Base-by-base conservation (phyloP, 768 basidiomycete species). In the Rossbeevera mucosa region DNA sequence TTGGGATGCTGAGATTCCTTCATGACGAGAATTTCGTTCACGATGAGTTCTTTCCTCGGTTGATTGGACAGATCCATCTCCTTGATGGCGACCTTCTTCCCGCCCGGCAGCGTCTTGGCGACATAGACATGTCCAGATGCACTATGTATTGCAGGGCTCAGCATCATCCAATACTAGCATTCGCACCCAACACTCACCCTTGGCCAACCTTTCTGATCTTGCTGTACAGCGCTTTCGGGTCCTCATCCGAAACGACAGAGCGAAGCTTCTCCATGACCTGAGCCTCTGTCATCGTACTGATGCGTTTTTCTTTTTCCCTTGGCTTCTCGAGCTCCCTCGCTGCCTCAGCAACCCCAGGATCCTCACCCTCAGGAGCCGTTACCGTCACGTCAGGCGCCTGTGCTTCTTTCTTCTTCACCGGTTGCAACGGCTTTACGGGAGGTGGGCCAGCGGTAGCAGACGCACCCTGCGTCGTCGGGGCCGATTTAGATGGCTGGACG, bases 191-290 rank as follows among this genome's bases (percentile, higher is more conserved):
- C 11, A 78, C 91, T 69, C 68, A 96, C 93, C 94, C 95, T 70
- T 99, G 95, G 29, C 95, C 95, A 55, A 99, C 92, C 75, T 98
- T 99, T 77, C 91, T 94, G 70, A 97, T 96, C 78, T 96, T 97
- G 62, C 87, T 89, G 71, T 97, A 99, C 18, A 95, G 66, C 59
- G 77, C 63, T 72, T 90, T 93, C 21, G 95, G 95, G 67, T 98
- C 95, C 20, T 91, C 86, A 40, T 80, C 74, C 40, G 79, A 83
- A 44, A 97, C 94, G 1, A 98, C 94, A 57, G 83, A 83, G 58
- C 92, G 77, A 59, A 99, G 75, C 73, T 95, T 96, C 67, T 94
- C 91, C 94, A 97, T 96, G 61, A 98, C 94, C 74, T 99, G 95
- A 45, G 86, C 88, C 72, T 99, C 95, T 46, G 88, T 89, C 91